A percentile compares a stretch with the other conserved stretches of the same genome.
These are phyloP conservation scores for Epichloe typhina DNA, from an alignment of 2,329 filamentous ascomycete genomes.

Conservation along the genomic window DNA sequence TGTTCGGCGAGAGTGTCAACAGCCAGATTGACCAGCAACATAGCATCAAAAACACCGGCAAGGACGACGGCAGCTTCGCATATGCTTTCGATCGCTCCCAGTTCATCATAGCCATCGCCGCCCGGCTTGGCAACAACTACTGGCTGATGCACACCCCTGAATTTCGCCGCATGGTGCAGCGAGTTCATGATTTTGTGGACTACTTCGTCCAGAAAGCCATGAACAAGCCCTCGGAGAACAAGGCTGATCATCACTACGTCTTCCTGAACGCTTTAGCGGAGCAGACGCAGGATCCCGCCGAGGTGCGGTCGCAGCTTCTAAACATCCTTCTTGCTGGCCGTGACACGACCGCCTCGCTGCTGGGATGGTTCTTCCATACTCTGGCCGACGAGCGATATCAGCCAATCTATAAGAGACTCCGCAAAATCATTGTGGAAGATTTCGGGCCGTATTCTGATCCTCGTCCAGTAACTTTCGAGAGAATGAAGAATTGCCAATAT, in stretches of 20 bases:
- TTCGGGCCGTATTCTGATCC: conserved; percentile 31
- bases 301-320: conserved; percentile 19
- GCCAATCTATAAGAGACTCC: conserved; percentile 28
- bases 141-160: conserved; percentile 48
- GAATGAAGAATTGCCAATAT: conserved; percentile 11
- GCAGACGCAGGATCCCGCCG: conserved; percentile 17
- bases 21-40: conserved; percentile 21
- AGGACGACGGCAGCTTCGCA: conserved; percentile 14
- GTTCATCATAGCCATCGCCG: conserved; percentile 16
- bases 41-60: conserved; percentile 5
- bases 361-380: conserved; percentile 34
- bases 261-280: conserved; percentile 19
- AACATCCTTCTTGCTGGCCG: conserved; percentile 35
- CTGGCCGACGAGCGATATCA: conserved; percentile 23
- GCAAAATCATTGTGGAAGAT: conserved; percentile 23
- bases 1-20: conserved; percentile 45
- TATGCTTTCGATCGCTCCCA: conserved; percentile 7
- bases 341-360: conserved; percentile 39
- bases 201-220: conserved; percentile 58
- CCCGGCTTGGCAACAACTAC: conserved; percentile 31
- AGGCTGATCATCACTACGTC: conserved; percentile 13
- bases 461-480: conserved; percentile 6
- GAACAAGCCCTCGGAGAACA: conserved; percentile 8
- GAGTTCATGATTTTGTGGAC: conserved; percentile 1
- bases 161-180: conserved; percentile 48